Percentiles rank a stretch among this genome's conserved stretches.
phyloP scores from a whole-genome alignment of 768 basidiomycete species.

The Serendipita sp. region DNA sequence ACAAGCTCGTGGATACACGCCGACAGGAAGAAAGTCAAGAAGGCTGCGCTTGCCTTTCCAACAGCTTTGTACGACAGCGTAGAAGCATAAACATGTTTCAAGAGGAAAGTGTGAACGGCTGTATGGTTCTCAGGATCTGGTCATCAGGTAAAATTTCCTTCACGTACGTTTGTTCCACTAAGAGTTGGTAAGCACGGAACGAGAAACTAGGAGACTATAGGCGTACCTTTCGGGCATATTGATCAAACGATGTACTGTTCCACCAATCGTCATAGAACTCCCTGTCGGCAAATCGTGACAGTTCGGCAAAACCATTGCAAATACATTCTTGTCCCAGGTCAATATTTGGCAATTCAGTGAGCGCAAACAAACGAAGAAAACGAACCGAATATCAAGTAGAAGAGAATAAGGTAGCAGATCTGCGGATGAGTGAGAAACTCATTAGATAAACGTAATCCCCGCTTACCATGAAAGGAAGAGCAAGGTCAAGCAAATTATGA shows the following conservation, averaged over 20 bases:
- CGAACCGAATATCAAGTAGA: constrained; percentile 73
- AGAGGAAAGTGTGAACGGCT: constrained; percentile 76
- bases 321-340: too few species aligned
- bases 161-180: constrained; percentile 5
- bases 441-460: neutral
- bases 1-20: constrained; percentile 88
- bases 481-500: constrained; percentile 66
- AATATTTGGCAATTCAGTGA: too few species aligned
- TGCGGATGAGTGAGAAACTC: constrained; percentile 12
- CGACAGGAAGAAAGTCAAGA: constrained; percentile 82
- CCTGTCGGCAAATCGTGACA: constrained; percentile 91
- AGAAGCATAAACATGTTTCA: constrained; percentile 90
- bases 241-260: constrained; percentile 96
- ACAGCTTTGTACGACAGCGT: constrained; percentile 64
- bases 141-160: too few species aligned
- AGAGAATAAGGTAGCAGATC: constrained; percentile 69
- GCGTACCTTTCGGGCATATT: constrained; percentile 94
- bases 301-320: constrained; percentile 88
- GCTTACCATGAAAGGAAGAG: constrained; percentile 74
- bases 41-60: constrained; percentile 68
- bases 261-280: constrained; percentile 99
- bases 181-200: neutral
- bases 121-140: constrained; percentile 22
- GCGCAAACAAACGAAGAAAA: too few species aligned
- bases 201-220: constrained; percentile 31